Conservation (phyloP, 441 rosid species). For the Sinapis alba region DNA sequence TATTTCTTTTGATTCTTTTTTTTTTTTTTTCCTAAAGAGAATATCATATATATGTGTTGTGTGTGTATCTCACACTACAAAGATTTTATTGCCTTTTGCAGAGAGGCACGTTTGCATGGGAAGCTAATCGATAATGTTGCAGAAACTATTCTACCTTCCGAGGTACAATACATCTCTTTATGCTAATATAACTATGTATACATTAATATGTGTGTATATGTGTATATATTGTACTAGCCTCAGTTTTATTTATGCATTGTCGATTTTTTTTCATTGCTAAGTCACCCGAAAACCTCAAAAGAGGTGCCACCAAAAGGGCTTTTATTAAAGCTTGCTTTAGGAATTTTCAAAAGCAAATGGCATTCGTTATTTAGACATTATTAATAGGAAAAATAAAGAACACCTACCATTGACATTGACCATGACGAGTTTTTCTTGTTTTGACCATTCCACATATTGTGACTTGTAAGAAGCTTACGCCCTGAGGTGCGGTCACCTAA, state of each 20-base stretch:
- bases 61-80: slow-evolving; percentile 25
- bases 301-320: slow-evolving; percentile 42
- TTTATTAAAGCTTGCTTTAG: slow-evolving; percentile 39
- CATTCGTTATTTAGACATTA: slow-evolving; percentile 28
- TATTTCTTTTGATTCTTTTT: too few relatives aligned
- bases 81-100: slow-evolving; percentile 55
- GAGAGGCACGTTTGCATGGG: slow-evolving; percentile 90
- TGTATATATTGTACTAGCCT: slow-evolving; percentile 12
- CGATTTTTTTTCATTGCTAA: slow-evolving; percentile 25
- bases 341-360: slow-evolving; percentile 40
- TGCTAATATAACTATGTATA: slow-evolving; percentile 38
- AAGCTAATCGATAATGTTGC: too few relatives aligned
- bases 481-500: slow-evolving; percentile 40
- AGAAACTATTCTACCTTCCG: slow-evolving; percentile 56
- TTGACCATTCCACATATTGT: slow-evolving; percentile 33
- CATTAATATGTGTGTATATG: background rate
- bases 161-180: slow-evolving; percentile 60
- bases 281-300: slow-evolving; percentile 40
- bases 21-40: too few relatives aligned
- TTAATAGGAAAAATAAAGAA: background rate
- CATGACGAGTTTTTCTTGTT: slow-evolving; percentile 27
- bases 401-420: slow-evolving; percentile 41
- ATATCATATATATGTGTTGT: too few relatives aligned
- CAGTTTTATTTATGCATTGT: slow-evolving; percentile 38
- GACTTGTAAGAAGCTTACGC: slow-evolving; percentile 34